A percentile compares a stretch with the other conserved stretches of the same genome.
Evolutionary conservation across 306 rosid genomes (phyloP).

Genomic region (Lagenaria siceraria): DNA sequence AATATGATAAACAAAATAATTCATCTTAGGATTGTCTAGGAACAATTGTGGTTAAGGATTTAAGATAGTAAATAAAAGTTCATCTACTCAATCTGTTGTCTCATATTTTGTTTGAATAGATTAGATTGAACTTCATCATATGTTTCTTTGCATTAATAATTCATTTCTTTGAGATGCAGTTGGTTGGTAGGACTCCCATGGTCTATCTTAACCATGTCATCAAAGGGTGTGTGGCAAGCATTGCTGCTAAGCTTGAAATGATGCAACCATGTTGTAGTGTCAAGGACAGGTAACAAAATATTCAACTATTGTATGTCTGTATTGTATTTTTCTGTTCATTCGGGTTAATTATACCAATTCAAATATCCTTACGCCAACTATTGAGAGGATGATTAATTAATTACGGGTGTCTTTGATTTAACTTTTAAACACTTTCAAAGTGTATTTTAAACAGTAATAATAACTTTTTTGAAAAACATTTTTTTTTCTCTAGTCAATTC

Average conservation of each 20-base stretch:
- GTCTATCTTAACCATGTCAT: slow-evolving; percentile 73
- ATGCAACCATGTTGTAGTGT: slow-evolving; percentile 99
- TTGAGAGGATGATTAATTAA: background rate
- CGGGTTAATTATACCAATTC: background rate
- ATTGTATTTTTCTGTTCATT: background rate
- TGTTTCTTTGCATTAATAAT: background rate
- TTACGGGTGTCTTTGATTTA: too few species aligned
- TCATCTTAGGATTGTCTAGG: background rate
- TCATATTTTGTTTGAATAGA: background rate
- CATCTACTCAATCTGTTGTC: background rate
- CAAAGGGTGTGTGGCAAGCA: slow-evolving; percentile 72
- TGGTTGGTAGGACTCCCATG: slow-evolving; percentile 94
- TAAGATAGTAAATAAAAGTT: background rate
- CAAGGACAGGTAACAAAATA: slow-evolving; percentile 70
- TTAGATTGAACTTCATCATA: background rate
- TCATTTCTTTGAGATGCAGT: slow-evolving; percentile 37
- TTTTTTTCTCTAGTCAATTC: too few species aligned
- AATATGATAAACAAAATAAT: too few species aligned
- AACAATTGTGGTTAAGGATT: background rate
- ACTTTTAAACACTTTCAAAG: too few species aligned
- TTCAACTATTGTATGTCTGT: background rate
- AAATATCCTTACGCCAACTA: background rate
- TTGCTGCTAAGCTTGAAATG: slow-evolving; percentile 98
- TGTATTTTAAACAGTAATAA: too few species aligned
- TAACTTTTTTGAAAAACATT: too few species aligned